These are phyloP conservation scores for Serpula lacrymans DNA, from an alignment of 768 basidiomycete genomes.

Conservation along the genomic window DNA sequence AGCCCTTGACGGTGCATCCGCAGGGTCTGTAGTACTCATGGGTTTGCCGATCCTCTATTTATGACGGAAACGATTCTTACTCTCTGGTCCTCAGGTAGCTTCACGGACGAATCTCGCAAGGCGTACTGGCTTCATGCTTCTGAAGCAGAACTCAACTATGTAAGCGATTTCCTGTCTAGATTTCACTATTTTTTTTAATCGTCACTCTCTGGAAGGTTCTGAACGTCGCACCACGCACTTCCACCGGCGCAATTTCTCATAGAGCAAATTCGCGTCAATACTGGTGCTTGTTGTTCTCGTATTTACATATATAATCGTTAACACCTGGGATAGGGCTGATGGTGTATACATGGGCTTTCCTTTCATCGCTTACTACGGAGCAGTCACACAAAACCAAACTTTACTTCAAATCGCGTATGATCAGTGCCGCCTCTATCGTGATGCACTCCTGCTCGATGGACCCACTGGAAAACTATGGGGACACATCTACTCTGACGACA, in stretches of 20 bases:
- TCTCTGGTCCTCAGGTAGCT: constrained; percentile 10
- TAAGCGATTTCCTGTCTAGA: no score
- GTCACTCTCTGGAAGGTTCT: constrained; percentile 17
- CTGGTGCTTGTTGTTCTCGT: no score
- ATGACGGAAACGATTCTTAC: neutral
- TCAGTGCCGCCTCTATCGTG: constrained; percentile 39
- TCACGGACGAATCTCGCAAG: constrained; percentile 11
- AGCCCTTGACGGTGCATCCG: constrained; percentile 25
- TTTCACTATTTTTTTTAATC: no score
- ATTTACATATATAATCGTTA: no score
- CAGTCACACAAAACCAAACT: constrained; percentile 28
- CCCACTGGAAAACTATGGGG: constrained; percentile 34
- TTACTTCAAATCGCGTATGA: constrained; percentile 38
- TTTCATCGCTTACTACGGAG: constrained; percentile 41
- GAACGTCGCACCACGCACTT: constrained; percentile 25
- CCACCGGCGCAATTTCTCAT: constrained; percentile 39
- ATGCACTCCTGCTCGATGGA: constrained; percentile 25
- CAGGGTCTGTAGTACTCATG: constrained; percentile 20
- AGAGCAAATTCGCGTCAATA: constrained; percentile 30
- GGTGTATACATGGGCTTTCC: constrained; percentile 43
- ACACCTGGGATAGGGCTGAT: constrained; percentile 32
- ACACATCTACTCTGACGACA: constrained; percentile 25
- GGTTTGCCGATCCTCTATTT: constrained; percentile 8
- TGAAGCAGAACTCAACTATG: constrained; percentile 19
- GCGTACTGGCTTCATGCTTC: constrained; percentile 19